phyloP scores from a whole-genome alignment of 2,329 filamentous ascomycete species.

The Trichoderma asperellum region DNA sequence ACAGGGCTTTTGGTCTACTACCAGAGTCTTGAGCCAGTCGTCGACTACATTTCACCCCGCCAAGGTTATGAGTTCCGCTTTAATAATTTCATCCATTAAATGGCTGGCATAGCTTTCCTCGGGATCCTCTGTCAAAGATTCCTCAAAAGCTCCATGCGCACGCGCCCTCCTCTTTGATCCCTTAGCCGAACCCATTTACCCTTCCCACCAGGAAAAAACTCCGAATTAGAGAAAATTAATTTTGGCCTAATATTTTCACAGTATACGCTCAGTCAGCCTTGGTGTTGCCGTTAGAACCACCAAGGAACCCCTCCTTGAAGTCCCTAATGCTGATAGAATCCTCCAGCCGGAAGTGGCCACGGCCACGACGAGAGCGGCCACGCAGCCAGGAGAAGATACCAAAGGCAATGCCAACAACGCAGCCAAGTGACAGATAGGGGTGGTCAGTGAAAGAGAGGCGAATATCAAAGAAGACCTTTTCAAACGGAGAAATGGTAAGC shows the following conservation, averaged over 20 bases:
- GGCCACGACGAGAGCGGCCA: constrained; percentile 56
- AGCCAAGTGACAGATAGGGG: constrained; percentile 60
- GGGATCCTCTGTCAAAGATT: not conserved
- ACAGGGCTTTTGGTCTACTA: constrained; percentile 1
- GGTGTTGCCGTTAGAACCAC: constrained; percentile 43
- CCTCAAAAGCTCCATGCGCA: not conserved
- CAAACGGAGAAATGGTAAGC: constrained; percentile 72
- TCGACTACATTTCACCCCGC: not conserved
- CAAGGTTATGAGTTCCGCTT: not conserved
- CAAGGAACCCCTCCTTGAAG: constrained; percentile 68
- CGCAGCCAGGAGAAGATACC: constrained; percentile 58
- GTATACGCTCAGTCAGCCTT: constrained; percentile 41
- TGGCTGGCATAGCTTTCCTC: not conserved
- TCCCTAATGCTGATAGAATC: constrained; percentile 56
- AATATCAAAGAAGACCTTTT: constrained; percentile 72
- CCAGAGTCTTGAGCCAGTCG: not conserved
- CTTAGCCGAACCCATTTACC: constrained; percentile 18
- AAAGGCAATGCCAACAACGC: constrained; percentile 61
- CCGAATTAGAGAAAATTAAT: constrained; percentile 28
- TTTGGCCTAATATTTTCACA: not conserved
- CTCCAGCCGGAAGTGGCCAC: constrained; percentile 65
- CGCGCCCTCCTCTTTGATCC: not conserved
- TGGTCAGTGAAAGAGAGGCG: constrained; percentile 62
- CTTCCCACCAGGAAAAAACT: constrained; percentile 12
- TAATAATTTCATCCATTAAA: not conserved